Base-by-base conservation (phyloP, 2,329 filamentous ascomycete genomes). In the Domatiomyces globalis region DNA sequence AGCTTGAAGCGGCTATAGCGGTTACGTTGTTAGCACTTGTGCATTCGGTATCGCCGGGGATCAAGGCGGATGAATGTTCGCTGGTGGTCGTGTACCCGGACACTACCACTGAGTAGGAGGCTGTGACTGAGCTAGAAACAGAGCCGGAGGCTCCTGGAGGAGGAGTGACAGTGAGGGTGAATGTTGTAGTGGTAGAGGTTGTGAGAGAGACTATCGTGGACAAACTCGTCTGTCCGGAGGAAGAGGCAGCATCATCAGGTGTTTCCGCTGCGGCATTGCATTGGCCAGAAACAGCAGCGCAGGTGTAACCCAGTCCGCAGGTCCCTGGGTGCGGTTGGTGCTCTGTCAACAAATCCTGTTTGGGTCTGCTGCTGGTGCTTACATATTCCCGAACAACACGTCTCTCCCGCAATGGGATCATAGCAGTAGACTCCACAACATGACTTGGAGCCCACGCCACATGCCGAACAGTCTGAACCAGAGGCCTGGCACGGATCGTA, bases 351-450 rank as follows among this genome's bases (percentile, higher is more conserved):
- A 25, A 25, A 25, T 25, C 22, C 22, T 25, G 22, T 25, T 25
- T 25, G n/a, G n/a, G n/a, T 25, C 3, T 25, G 22, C 3, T 25
- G 22, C 3, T 25, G 22, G 22, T 25, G 22, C 58, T 49, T 55
- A 59, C 59, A 61, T 51, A 51, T 53, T 46, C 49, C 56, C 18
- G 49, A 48, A 51, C 60, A 61, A 53, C 60, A 62, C 27, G 54
- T 49, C 18, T 62, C 56, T 12, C 58, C 58, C 25, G 50, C 53
- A 36, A 22, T 49, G 17, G 54, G 52, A 25, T 49, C 54, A 44
- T 51, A 72, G 50, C 54, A 56, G 39, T 50, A 45, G 15, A 52
- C 52, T 19, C 48, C 8, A 45, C 54, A 51, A 20, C 54, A 56
- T 19, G 29, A 46, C 17, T 52, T 50, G 43, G 45, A 56, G 29